phyloP scores from a whole-genome alignment of 2,329 filamentous ascomycete species.

The Xylariaceae sp. region DNA sequence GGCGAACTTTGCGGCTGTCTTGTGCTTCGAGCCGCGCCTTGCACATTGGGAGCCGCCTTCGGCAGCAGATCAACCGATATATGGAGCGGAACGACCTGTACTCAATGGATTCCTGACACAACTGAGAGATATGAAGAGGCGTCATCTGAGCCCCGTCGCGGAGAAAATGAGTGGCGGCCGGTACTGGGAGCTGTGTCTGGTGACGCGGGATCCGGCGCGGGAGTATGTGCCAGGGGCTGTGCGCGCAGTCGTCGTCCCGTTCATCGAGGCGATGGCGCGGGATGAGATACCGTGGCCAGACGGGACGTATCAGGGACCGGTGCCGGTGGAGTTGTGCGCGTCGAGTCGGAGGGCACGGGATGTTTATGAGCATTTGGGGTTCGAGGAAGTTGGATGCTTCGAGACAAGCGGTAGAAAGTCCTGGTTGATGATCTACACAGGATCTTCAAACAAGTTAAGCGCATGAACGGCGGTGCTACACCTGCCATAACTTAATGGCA shows the following conservation, averaged over 20 bases:
- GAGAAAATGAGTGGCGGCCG: slow-evolving; percentile 8
- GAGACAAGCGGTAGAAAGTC: slow-evolving; percentile 8
- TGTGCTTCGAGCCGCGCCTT: no score
- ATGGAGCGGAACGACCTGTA: no score
- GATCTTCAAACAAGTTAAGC: background rate
- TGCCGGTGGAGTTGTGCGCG: slow-evolving; percentile 16
- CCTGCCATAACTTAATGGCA: no score
- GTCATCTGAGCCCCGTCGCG: slow-evolving; percentile 8
- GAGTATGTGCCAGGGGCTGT: slow-evolving; percentile 14
- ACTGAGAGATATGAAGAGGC: slow-evolving; percentile 1
- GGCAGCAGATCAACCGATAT: no score
- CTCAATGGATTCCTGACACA: no score
- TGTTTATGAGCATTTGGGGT: slow-evolving; percentile 15
- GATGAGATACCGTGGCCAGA: background rate
- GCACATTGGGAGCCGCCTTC: no score
- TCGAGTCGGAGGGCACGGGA: slow-evolving; percentile 8
- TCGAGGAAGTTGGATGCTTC: slow-evolving; percentile 9
- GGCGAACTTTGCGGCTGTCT: no score
- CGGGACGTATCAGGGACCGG: slow-evolving; percentile 1
- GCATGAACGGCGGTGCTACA: no score
- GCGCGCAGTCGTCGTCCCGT: slow-evolving; percentile 13
- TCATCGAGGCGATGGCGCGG: slow-evolving; percentile 8
- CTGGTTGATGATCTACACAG: slow-evolving; percentile 17
- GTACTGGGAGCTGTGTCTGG: slow-evolving; percentile 16
- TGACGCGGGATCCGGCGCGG: slow-evolving; percentile 14